Base-by-base conservation (phyloP, 78 protist species). In the Emiliania huxleyi region DNA sequence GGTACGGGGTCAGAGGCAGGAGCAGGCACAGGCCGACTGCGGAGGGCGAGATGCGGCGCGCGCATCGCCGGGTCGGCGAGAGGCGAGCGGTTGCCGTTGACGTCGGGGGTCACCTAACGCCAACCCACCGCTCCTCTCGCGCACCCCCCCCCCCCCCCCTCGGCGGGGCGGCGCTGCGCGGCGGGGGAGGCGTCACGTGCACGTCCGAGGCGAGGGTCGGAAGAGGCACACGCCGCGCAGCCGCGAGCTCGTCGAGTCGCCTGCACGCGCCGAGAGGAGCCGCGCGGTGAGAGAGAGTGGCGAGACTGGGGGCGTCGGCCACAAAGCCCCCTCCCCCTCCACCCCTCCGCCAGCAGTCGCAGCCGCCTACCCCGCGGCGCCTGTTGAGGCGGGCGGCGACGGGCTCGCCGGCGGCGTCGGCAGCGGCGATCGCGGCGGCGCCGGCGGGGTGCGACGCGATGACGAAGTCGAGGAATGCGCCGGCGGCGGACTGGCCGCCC, bases 41-140 rank as follows among this genome's bases (percentile, higher is more conserved):
- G n/a, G n/a, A n/a, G n/a, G n/a, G n/a, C n/a, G n/a, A n/a, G n/a
- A n/a, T n/a, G n/a, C n/a, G n/a, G n/a, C 6, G 92, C 95, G 29
- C 45, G 29, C 42, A 91, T 49, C n/a, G 1, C 12, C 35, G 95
- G 92, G 79, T 94, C 93, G 18, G 94, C 91, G 40, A 93, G 45
- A 33, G 95, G 95, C 25, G 90, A 62, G 73, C 95, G 91, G 43
- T 94, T 94, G 71, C 95, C 95, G 18, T 8, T 44, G 44, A 92
- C 11, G 84, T 94, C 71, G 29, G 95, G 95, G 15, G 11, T 22
- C n/a, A 94, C 85, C 45, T 93, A 77, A 2, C n/a, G n/a, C n/a
- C n/a, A n/a, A n/a, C n/a, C n/a, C n/a, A n/a, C n/a, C n/a, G n/a
- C n/a, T n/a, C n/a, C n/a, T n/a, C n/a, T n/a, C n/a, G n/a, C n/a